Conservation (phyloP, 2,329 filamentous ascomycete genomes). For the Zelopaecilomyces penicillatus region DNA sequence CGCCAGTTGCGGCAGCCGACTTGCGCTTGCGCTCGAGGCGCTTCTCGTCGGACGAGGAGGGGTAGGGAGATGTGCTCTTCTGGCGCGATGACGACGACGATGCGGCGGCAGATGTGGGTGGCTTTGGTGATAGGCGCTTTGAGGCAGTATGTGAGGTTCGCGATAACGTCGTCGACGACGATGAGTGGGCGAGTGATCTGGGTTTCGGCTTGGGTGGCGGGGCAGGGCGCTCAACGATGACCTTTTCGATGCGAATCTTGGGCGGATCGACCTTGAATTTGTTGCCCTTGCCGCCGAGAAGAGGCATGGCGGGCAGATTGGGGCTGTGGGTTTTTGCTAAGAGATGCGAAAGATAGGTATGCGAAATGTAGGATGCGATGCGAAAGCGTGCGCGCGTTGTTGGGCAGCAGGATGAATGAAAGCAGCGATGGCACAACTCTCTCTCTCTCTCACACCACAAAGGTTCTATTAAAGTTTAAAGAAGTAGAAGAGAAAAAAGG, state of each 20-base stretch:
- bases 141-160: conserved; percentile 26
- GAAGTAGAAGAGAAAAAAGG: too few species aligned
- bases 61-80: conserved; percentile 35
- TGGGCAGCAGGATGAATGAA: too few species aligned
- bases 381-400: too few species aligned
- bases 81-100: conserved; percentile 19
- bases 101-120: conserved; percentile 9
- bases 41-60: conserved; percentile 31
- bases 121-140: conserved; percentile 33
- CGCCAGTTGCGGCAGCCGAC: conserved; percentile 35
- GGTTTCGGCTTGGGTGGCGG: conserved; percentile 30
- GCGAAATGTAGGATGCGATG: too few species aligned
- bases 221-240: conserved; percentile 32
- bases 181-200: conserved; percentile 21
- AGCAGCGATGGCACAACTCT: too few species aligned
- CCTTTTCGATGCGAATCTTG: conserved; percentile 44
- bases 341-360: too few species aligned
- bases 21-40: conserved; percentile 40
- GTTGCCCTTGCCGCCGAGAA: conserved; percentile 34
- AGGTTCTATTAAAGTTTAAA: too few species aligned
- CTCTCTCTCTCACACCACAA: too few species aligned
- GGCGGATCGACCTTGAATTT: conserved; percentile 45
- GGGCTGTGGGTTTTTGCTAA: too few species aligned
- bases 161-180: conserved; percentile 15
- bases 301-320: conserved; percentile 22